Conservation (phyloP, 2,329 filamentous ascomycete species). For the Sarocladium strictum region DNA sequence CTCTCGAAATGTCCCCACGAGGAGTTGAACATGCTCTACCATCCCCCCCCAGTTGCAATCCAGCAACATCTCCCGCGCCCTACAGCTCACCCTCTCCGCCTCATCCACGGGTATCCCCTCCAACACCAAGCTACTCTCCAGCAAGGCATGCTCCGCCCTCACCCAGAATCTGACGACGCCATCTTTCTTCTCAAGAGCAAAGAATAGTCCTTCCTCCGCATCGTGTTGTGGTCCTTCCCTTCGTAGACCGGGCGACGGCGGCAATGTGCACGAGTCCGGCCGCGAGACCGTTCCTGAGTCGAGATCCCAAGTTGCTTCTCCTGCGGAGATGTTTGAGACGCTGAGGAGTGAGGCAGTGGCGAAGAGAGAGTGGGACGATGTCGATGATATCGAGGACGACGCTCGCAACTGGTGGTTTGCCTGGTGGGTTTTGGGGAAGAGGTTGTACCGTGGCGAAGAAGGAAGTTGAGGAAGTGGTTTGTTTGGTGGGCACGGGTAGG, state of each 20-base stretch:
- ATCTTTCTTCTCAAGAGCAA: neutral
- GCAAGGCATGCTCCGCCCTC: neutral
- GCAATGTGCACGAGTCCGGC: conserved; percentile 5
- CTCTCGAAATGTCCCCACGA: neutral
- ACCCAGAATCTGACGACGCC: conserved; percentile 4
- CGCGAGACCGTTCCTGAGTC: conserved; percentile 4
- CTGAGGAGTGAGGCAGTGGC: neutral
- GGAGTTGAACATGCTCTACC: neutral
- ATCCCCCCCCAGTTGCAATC: neutral
- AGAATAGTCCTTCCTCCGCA: neutral
- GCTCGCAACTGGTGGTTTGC: neutral
- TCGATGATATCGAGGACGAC: neutral
- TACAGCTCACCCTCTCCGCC: neutral
- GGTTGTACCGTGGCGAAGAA: neutral
- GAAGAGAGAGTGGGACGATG: neutral
- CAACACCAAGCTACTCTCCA: neutral
- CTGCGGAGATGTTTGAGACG: neutral
- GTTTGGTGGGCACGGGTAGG: neutral
- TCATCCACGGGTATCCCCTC: neutral
- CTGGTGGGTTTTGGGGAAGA: neutral
- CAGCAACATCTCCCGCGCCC: neutral
- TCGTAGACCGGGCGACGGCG: neutral
- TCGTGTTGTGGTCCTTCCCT: neutral
- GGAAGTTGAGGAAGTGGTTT: conserved; percentile 1
- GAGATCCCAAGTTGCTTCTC: neutral